Conservation (phyloP, 805 yeast genomes). For the Hanseniaspora meyeri region DNA sequence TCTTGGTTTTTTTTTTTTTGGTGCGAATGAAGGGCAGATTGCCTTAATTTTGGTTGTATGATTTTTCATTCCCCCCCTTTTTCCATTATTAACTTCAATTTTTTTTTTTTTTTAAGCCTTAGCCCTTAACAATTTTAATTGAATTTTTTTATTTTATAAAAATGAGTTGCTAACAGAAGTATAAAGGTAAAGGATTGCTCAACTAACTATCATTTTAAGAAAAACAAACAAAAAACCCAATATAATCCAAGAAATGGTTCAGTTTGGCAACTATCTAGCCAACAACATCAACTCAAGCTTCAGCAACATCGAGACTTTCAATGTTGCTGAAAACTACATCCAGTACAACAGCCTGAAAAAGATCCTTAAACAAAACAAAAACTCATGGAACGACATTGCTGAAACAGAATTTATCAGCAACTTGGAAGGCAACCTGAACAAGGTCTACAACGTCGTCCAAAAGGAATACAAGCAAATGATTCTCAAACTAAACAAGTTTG, state of each 20-base stretch:
- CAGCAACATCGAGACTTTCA: constrained; percentile 73
- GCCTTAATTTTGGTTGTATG: too few relatives aligned
- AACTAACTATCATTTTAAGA: background rate
- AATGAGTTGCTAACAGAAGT: too few relatives aligned
- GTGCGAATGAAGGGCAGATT: too few relatives aligned
- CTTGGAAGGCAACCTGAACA: constrained; percentile 77
- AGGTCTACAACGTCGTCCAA: constrained; percentile 81
- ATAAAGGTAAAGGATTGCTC: too few relatives aligned
- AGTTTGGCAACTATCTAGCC: constrained; percentile 48
- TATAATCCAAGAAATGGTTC: constrained; percentile 41
- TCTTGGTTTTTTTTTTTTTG: too few relatives aligned
- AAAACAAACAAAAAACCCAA: background rate
- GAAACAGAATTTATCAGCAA: constrained; percentile 71
- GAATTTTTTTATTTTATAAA: too few relatives aligned
- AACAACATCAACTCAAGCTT: constrained; percentile 7
- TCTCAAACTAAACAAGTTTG: constrained; percentile 56
- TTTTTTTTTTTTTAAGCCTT: too few relatives aligned
- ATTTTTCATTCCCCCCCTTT: too few relatives aligned
- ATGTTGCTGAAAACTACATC: constrained; percentile 72
- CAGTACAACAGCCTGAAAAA: constrained; percentile 77
- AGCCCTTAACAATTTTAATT: too few relatives aligned
- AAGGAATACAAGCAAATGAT: constrained; percentile 77
- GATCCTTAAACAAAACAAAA: constrained; percentile 42
- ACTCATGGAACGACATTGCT: constrained; percentile 58
- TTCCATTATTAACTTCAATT: too few relatives aligned